A percentile compares a stretch with the other conserved stretches of the same genome.
Conservation (phyloP, 768 basidiomycete species). For the Tremella yokohamensis region DNA sequence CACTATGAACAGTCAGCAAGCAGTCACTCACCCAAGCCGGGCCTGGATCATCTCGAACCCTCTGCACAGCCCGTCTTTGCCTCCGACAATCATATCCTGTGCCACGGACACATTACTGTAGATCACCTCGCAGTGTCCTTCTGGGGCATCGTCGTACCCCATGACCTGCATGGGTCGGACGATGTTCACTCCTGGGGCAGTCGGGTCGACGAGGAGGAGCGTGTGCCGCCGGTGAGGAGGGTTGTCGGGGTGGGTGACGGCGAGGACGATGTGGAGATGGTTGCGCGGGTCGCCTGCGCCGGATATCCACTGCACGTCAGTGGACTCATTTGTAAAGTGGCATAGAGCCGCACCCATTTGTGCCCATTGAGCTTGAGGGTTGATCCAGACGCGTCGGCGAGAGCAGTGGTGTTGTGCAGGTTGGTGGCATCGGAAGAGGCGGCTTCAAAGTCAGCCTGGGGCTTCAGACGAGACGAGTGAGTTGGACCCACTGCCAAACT, state of each 20-base stretch:
- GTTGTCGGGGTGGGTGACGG: slow-evolving; percentile 72
- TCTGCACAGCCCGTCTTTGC: slow-evolving; percentile 75
- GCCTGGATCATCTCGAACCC: slow-evolving; percentile 69
- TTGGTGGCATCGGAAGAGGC: slow-evolving; percentile 96
- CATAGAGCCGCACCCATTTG: slow-evolving; percentile 69
- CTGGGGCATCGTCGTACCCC: slow-evolving; percentile 91
- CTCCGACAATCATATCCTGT: slow-evolving; percentile 65
- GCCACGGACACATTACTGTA: slow-evolving; percentile 94
- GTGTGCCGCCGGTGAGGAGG: slow-evolving; percentile 78
- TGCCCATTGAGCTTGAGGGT: slow-evolving; percentile 92
- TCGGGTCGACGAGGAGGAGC: slow-evolving; percentile 88
- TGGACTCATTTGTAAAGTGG: not conserved
- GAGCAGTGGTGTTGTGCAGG: slow-evolving; percentile 69
- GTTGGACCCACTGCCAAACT: slow-evolving; percentile 69
- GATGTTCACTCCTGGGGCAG: slow-evolving; percentile 78
- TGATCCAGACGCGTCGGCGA: slow-evolving; percentile 64
- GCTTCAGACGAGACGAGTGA: not conserved
- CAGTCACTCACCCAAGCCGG: slow-evolving; percentile 28
- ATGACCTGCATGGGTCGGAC: slow-evolving; percentile 91
- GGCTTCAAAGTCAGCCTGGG: slow-evolving; percentile 52
- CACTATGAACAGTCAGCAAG: not conserved
- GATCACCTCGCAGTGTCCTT: slow-evolving; percentile 92
- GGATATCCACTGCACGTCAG: slow-evolving; percentile 76
- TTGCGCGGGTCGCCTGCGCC: slow-evolving; percentile 92
- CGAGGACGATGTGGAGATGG: slow-evolving; percentile 86